Conservation (phyloP, 148 eudicot species). For the Persicaria tinctoria region DNA sequence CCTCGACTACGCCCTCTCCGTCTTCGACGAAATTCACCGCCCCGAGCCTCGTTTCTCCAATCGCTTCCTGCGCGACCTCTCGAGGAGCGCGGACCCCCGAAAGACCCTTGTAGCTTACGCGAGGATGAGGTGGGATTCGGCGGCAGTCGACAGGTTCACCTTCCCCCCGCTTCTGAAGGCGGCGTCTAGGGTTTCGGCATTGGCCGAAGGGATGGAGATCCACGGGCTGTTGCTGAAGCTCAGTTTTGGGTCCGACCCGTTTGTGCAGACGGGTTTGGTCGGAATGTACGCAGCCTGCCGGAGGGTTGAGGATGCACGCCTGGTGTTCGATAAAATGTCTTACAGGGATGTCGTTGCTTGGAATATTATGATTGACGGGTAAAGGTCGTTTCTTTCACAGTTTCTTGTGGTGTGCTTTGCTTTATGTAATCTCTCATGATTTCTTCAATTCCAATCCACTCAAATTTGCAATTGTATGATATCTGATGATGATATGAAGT, state of each 20-base stretch:
- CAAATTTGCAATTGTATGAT: not conserved
- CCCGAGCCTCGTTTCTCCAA: slow-evolving; percentile 24
- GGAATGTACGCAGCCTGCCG: slow-evolving; percentile 40
- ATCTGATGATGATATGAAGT: not conserved
- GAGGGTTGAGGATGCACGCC: slow-evolving; percentile 31
- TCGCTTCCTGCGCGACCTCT: slow-evolving; percentile 29
- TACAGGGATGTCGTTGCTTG: slow-evolving; percentile 30
- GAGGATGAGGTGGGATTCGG: slow-evolving; percentile 16
- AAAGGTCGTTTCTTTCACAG: not conserved
- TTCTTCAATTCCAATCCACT: not conserved
- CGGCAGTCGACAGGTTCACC: slow-evolving; percentile 31
- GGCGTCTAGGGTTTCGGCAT: slow-evolving; percentile 17
- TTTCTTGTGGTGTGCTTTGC: not conserved
- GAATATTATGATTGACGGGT: slow-evolving; percentile 10
- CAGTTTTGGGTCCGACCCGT: slow-evolving; percentile 38
- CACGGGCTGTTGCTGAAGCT: slow-evolving; percentile 44
- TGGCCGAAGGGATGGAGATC: slow-evolving; percentile 38
- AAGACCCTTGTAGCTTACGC: slow-evolving; percentile 28
- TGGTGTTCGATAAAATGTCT: slow-evolving; percentile 35
- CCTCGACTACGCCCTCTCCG: slow-evolving; percentile 30
- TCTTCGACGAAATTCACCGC: slow-evolving; percentile 24
- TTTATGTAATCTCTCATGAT: not conserved
- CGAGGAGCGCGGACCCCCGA: slow-evolving; percentile 31
- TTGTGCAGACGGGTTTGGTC: slow-evolving; percentile 46
- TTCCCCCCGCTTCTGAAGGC: slow-evolving; percentile 45